Evolutionary conservation across 208 protist species (phyloP).

Genomic region (Porcisia deanei): DNA sequence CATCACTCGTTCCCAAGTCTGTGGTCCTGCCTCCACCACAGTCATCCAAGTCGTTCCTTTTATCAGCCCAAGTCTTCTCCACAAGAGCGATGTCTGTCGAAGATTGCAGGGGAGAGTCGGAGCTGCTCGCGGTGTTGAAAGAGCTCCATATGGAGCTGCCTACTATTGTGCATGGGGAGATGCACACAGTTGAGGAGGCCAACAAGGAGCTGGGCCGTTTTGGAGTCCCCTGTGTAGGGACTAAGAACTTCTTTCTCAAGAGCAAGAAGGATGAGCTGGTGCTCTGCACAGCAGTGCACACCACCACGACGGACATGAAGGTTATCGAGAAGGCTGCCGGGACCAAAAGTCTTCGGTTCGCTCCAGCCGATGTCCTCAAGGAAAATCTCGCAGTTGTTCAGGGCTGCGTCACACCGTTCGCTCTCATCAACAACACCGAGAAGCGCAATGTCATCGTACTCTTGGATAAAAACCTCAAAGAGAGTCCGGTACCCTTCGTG

Average conservation of each 20-base stretch:
- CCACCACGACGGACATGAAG: slow-evolving; percentile 82
- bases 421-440: slow-evolving; percentile 78
- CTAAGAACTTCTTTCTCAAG: slow-evolving; percentile 92
- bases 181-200: no score
- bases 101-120: slow-evolving; percentile 61
- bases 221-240: slow-evolving; percentile 26
- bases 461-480: slow-evolving; percentile 66
- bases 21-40: not conserved
- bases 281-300: slow-evolving; percentile 67
- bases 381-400: slow-evolving; percentile 76
- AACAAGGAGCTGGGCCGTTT: not conserved
- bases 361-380: slow-evolving; percentile 56
- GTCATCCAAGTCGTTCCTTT: not conserved
- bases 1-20: not conserved
- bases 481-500: slow-evolving; percentile 46
- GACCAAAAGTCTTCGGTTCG: slow-evolving; percentile 86
- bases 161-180: not conserved
- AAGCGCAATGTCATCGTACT: slow-evolving; percentile 72
- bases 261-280: slow-evolving; percentile 90
- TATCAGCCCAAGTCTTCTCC: not conserved
- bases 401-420: slow-evolving; percentile 83
- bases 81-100: slow-evolving; percentile 42
- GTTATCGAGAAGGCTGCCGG: slow-evolving; percentile 61
- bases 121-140: slow-evolving; percentile 53
- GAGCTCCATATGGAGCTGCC: slow-evolving; percentile 26